A percentile compares a stretch with the other conserved stretches of the same genome.
phyloP scores from a whole-genome alignment of 129 eudicot species.

The Cynara cardunculus region DNA sequence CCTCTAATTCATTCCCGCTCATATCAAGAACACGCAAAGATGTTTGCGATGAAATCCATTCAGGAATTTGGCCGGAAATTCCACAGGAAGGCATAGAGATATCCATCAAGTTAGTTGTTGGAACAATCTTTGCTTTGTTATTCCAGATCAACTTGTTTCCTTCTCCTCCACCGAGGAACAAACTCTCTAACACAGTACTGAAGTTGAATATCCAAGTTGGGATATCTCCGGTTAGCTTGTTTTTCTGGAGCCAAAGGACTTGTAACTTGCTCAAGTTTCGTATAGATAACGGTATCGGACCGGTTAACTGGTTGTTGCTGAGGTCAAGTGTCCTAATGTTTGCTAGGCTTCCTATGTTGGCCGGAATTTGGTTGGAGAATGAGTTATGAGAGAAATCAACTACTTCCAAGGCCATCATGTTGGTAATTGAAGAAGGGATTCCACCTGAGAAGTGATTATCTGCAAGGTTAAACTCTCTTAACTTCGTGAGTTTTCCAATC shows the following conservation, averaged over 20 bases:
- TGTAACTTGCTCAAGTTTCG: conserved; percentile 23
- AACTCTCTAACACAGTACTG: background rate
- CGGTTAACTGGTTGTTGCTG: conserved; percentile 26
- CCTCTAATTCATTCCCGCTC: conserved; percentile 35
- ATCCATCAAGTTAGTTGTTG: conserved; percentile 28
- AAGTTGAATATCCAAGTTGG: conserved; percentile 36
- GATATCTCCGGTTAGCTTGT: conserved; percentile 31
- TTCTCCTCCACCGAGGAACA: conserved; percentile 14
- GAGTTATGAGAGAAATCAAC: conserved; percentile 34
- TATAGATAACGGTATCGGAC: conserved; percentile 19
- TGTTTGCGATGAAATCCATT: conserved; percentile 42
- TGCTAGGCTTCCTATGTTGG: conserved; percentile 31
- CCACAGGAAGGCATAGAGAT: conserved; percentile 34
- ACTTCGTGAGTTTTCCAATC: conserved; percentile 34
- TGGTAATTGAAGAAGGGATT: conserved; percentile 4
- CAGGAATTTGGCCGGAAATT: conserved; percentile 32
- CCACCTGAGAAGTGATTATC: conserved; percentile 8
- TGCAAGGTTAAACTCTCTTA: conserved; percentile 22
- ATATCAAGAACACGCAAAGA: conserved; percentile 31
- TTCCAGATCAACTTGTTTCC: conserved; percentile 33
- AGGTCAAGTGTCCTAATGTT: conserved; percentile 37
- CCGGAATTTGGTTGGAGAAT: conserved; percentile 29
- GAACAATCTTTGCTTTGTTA: conserved; percentile 29
- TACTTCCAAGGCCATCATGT: conserved; percentile 18
- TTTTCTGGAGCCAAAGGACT: conserved; percentile 25